Evolutionary conservation across 805 yeast species (phyloP).

Genomic region (Starmerella floris): DNA sequence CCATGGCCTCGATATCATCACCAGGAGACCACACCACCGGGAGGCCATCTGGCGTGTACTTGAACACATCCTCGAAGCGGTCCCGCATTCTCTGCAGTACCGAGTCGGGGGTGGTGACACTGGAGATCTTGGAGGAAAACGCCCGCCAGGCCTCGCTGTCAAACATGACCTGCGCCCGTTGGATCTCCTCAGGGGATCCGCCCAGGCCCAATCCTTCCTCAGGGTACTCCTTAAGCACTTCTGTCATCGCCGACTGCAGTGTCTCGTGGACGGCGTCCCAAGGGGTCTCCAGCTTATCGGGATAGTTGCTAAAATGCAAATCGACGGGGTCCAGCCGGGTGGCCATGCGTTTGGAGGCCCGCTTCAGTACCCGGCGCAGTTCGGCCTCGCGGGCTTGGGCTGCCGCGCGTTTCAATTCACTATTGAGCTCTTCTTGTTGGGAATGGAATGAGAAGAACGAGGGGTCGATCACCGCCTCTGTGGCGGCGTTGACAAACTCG

Average conservation of each 20-base stretch:
- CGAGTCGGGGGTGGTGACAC: slow-evolving; percentile 51
- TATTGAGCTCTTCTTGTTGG: slow-evolving; percentile 22
- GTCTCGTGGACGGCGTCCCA: slow-evolving; percentile 48
- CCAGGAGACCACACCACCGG: slow-evolving; percentile 72
- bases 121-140: slow-evolving; percentile 46
- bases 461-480: slow-evolving; percentile 28
- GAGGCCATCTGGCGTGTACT: slow-evolving; percentile 68
- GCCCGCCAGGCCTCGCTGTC: slow-evolving; percentile 50
- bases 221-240: slow-evolving; percentile 26
- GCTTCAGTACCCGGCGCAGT: slow-evolving; percentile 30
- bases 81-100: slow-evolving; percentile 57
- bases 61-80: slow-evolving; percentile 65
- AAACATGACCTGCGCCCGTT: slow-evolving; percentile 33
- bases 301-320: slow-evolving; percentile 26
- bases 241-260: slow-evolving; percentile 31
- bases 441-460: slow-evolving; percentile 18
- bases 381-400: slow-evolving; percentile 24
- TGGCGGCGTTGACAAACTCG: slow-evolving; percentile 27
- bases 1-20: slow-evolving; percentile 56
- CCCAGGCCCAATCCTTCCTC: slow-evolving; percentile 46
- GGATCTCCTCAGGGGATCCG: slow-evolving; percentile 34
- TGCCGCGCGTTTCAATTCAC: slow-evolving; percentile 29
- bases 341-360: slow-evolving; percentile 29
- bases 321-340: slow-evolving; percentile 27
- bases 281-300: slow-evolving; percentile 39